Evolutionary conservation across 257 asterid species (phyloP).

Genomic region (Penstemon eatonii): DNA sequence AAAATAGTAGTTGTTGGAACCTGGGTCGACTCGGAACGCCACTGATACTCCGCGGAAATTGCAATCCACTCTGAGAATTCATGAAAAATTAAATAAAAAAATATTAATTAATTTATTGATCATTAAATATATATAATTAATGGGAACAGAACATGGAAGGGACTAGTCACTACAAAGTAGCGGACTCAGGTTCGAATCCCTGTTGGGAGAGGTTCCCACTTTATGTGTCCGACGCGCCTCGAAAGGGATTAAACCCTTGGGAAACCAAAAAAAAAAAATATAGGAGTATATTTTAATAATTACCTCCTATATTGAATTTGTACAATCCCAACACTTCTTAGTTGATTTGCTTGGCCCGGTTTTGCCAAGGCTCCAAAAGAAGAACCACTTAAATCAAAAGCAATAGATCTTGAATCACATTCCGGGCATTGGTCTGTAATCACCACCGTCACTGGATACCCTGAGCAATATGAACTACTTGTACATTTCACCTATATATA

Average conservation of each 20-base stretch:
- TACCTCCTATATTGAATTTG: constrained; percentile 8
- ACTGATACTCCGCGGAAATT: background rate
- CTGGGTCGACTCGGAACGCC: background rate
- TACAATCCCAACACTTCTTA: constrained; percentile 23
- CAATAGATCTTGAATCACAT: constrained; percentile 18
- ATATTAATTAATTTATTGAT: too few relatives aligned
- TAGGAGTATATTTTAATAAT: too few relatives aligned
- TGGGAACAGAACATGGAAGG: too few relatives aligned
- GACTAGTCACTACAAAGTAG: too few relatives aligned
- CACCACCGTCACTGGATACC: constrained; percentile 22
- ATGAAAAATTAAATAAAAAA: too few relatives aligned
- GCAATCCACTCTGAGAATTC: background rate
- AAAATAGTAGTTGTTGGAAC: constrained; percentile 12
- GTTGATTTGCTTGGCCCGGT: constrained; percentile 16
- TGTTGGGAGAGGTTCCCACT: too few relatives aligned
- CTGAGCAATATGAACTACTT: constrained; percentile 26
- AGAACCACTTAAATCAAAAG: constrained; percentile 34
- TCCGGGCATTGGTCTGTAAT: constrained; percentile 29
- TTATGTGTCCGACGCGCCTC: too few relatives aligned
- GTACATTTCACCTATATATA: constrained; percentile 13
- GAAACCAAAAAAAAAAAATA: too few relatives aligned
- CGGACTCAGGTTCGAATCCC: too few relatives aligned
- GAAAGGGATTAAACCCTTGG: too few relatives aligned
- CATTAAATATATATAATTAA: background rate
- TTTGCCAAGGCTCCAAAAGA: constrained; percentile 31